phyloP scores from a whole-genome alignment of 1,284 basidiomycete genomes.

The Sporisorium reilianum region DNA sequence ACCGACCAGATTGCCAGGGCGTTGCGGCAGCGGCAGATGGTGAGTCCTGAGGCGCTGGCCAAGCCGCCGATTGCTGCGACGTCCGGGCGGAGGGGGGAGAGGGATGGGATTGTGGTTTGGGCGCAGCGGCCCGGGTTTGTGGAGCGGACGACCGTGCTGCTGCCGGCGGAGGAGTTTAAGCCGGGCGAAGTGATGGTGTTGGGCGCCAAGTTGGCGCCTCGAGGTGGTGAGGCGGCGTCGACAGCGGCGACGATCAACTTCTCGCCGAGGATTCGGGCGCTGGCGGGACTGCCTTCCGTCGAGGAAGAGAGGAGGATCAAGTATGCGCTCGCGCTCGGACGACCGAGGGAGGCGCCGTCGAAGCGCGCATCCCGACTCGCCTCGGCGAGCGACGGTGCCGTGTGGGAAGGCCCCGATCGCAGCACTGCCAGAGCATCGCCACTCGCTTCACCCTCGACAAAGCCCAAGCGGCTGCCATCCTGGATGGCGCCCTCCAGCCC shows the following conservation, averaged over 20 bases:
- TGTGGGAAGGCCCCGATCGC: conserved; percentile 25
- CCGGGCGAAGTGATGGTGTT: conserved; percentile 39
- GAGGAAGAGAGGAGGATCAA: conserved; percentile 35
- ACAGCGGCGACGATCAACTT: conserved; percentile 13
- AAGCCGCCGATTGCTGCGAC: conserved; percentile 37
- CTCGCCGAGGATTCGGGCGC: conserved; percentile 39
- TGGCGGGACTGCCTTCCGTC: conserved; percentile 42
- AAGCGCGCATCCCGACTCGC: conserved; percentile 14
- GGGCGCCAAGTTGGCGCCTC: conserved; percentile 5
- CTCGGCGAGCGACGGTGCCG: conserved; percentile 25
- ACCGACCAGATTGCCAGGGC: conserved; percentile 40
- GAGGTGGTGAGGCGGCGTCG: not conserved
- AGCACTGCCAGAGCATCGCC: conserved; percentile 7
- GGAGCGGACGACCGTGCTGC: conserved; percentile 16
- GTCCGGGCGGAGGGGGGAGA: conserved; percentile 19
- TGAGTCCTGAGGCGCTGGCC: conserved; percentile 57
- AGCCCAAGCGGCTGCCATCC: conserved; percentile 35
- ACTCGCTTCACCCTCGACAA: conserved; percentile 18
- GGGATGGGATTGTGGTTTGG: conserved; percentile 47
- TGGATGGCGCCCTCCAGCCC: conserved; percentile 45
- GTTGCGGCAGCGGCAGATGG: conserved; percentile 41
- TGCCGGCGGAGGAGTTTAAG: conserved; percentile 25
- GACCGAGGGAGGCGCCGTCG: conserved; percentile 27
- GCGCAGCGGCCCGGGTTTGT: conserved; percentile 27
- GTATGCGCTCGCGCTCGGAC: conserved; percentile 12